Base-by-base conservation (phyloP, 352 stramenopile species). In the Pythium aristosporum region DNA sequence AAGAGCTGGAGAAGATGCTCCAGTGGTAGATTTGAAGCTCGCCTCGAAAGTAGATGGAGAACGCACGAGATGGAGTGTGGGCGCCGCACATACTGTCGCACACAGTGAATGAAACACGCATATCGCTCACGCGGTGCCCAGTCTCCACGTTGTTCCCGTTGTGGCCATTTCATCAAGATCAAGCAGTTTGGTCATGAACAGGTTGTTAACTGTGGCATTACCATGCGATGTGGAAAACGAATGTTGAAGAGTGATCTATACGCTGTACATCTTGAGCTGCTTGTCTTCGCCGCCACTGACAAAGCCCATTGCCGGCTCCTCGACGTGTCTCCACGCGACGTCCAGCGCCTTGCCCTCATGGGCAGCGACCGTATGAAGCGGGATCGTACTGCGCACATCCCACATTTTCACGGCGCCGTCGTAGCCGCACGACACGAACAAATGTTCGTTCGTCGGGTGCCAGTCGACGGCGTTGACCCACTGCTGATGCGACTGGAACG, bases 241-340 rank as follows among this genome's bases (percentile, higher is more conserved):
- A 20, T 4, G 39, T 46, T 1, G 12, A 46, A 18, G 39, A 46
- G 39, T 20, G 13, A 25, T 82, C 70, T 92, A 91, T 69, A 91
- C 79, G 67, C 79, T 90, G 66, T 87, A 95, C 61, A 92, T 83
- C 73, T 93, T 93, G 25, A 95, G 73, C 72, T 92, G 85, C 73
- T 89, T 92, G 75, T 95, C 86, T 25, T 90, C 82, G 16, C 86
- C 86, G 34, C 86, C 86, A n/a, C 80, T 92, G 37, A 82, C 86
- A 36, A 94, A 89, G 20, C 80, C 73, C 32, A 85, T 57, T 52
- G 61, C 65, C 20, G 53, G 50, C 44, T 74, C 55, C 18, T 75
- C 62, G 36, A 65, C 49, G 25, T 68, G 70, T 65, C 80, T 70
- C 87, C 87, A 95, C 7, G 80, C 76, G 10, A 94, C 58, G 23